Conservation (phyloP, 2,329 filamentous ascomycete species). For the Beauveria medogensis region DNA sequence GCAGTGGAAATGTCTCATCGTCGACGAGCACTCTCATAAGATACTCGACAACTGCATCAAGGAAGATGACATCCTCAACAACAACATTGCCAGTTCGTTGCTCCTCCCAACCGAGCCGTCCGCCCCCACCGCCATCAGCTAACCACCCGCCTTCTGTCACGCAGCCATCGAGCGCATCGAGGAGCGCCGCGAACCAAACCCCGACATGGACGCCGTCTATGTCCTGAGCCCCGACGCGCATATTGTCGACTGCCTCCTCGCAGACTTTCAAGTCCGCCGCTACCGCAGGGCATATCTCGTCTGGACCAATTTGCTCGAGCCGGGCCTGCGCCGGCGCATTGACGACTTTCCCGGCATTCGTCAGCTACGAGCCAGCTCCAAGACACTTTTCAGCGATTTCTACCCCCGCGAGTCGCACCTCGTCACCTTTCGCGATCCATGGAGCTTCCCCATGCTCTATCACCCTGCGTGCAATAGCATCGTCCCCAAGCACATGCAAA, state of each 20-base stretch:
- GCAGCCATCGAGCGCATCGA: slow-evolving; percentile 92
- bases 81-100: slow-evolving; percentile 83
- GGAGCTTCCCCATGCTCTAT: slow-evolving; percentile 88
- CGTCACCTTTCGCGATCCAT: slow-evolving; percentile 86
- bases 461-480: slow-evolving; percentile 84
- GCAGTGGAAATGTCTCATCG: slow-evolving; percentile 93
- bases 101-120: neutral
- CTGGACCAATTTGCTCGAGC: slow-evolving; percentile 73
- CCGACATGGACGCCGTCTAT: slow-evolving; percentile 91
- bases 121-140: slow-evolving; percentile 4
- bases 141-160: slow-evolving; percentile 12
- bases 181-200: slow-evolving; percentile 71
- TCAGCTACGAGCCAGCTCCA: slow-evolving; percentile 70
- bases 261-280: slow-evolving; percentile 77
- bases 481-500: slow-evolving; percentile 74
- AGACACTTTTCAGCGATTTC: slow-evolving; percentile 79
- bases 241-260: slow-evolving; percentile 87
- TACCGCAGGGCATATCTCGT: slow-evolving; percentile 75
- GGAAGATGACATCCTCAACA: slow-evolving; percentile 94
- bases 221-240: slow-evolving; percentile 78
- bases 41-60: slow-evolving; percentile 86
- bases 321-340: slow-evolving; percentile 62
- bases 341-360: slow-evolving; percentile 62
- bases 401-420: slow-evolving; percentile 86
- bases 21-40: slow-evolving; percentile 76